Evolutionary conservation across 2,329 filamentous ascomycete species (phyloP).

Genomic region (Furcasterigmium sp.): DNA sequence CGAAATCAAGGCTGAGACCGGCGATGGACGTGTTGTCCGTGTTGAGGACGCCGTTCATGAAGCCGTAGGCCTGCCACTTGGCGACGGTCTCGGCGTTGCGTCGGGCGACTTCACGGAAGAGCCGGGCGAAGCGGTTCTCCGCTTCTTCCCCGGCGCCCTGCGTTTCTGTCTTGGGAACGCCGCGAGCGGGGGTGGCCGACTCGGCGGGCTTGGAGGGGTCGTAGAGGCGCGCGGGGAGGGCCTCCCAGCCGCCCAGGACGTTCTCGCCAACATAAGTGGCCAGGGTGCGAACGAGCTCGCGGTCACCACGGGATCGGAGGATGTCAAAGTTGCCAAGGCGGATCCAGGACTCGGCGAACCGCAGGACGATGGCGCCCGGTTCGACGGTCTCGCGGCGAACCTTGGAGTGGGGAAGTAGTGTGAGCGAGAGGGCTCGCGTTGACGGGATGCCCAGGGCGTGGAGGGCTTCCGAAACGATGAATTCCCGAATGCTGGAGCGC

Average conservation of each 20-base stretch:
- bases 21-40: constrained; percentile 94
- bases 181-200: constrained; percentile 39
- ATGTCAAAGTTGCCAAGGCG: constrained; percentile 95
- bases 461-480: constrained; percentile 83
- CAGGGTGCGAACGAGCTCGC: constrained; percentile 65
- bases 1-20: constrained; percentile 88
- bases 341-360: constrained; percentile 89
- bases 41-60: constrained; percentile 97
- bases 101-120: constrained; percentile 83
- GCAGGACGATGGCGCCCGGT: constrained; percentile 85
- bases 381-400: constrained; percentile 78
- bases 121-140: constrained; percentile 80
- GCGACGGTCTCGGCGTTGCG: constrained; percentile 86
- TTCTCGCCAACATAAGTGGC: constrained; percentile 83
- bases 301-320: constrained; percentile 75
- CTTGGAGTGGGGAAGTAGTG: constrained; percentile 64
- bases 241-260: constrained; percentile 83
- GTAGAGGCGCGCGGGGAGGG: constrained; percentile 59
- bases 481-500: constrained; percentile 89
- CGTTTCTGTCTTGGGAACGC: constrained; percentile 50
- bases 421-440: constrained; percentile 81
- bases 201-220: constrained; percentile 44
- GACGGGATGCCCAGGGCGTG: constrained; percentile 81
- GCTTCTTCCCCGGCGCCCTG: constrained; percentile 64
- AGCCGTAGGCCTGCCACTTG: constrained; percentile 96